Base-by-base conservation (phyloP, 2,329 filamentous ascomycete species). In the Fusarium caatingaense region DNA sequence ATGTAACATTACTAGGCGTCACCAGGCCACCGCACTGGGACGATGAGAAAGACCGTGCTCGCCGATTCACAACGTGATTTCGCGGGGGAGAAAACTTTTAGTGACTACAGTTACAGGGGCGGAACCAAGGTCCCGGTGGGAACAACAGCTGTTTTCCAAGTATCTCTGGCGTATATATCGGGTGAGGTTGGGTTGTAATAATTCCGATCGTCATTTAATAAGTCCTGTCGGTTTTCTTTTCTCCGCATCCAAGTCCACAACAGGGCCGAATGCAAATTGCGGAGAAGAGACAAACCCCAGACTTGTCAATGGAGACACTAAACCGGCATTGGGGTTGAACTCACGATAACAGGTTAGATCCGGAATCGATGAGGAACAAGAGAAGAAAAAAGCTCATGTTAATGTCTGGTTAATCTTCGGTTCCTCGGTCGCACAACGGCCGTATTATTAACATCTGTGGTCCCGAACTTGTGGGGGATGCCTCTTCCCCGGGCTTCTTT, bases 391-490 rank as follows among this genome's bases (percentile, higher is more conserved):
- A 18, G 3, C 8, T 21, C 20, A 9, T 16, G 20, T 20, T 41
- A 20, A 23, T 21, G 30, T 37, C 20, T 49, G 71, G 63, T 15
- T 72, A 59, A 74, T 68, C 47, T 30, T 60, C 70, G 65, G 72
- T 7, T 40, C 8, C 51, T 73, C 72, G 72, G 72, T 66, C 59
- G 56, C 62, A 73, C 59, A 47, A 18, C 72, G 72, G 72, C 56
- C 68, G 60, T 74, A 74, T 66, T 74, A 59, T 53, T 46, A 44
- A 59, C 34, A 46, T 9, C 60, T 42, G 56, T 62, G 59, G 61
- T n/a, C 12, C 44, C 18, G 21, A 28, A 4, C 34, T n/a, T 37
- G 34, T 37, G 34, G 57, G 57, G 53, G 50, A 21, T 9, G 32
- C 15, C 4, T 12, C 11, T 23, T 55, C 51, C 45, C 58, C 56